A percentile compares a stretch with the other conserved stretches of the same genome.
Evolutionary conservation across 768 basidiomycete genomes (phyloP).

Genomic region (Butyriboletus loyo): DNA sequence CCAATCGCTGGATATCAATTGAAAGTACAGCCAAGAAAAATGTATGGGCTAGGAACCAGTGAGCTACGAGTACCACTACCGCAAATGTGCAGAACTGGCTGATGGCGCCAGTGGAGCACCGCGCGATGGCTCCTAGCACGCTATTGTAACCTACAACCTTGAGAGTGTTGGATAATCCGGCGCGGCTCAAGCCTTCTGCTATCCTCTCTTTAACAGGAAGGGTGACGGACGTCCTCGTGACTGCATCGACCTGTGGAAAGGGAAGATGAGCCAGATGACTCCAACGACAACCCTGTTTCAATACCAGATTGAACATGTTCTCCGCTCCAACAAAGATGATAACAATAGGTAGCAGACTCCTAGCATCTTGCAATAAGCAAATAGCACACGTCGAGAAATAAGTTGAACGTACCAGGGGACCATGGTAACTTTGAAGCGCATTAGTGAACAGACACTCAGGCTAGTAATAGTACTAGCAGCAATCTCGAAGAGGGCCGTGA

Average conservation of each 20-base stretch:
- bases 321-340: slow-evolving; percentile 95
- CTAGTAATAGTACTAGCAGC: slow-evolving; percentile 91
- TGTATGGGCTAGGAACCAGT: slow-evolving; percentile 96
- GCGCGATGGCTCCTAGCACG: slow-evolving; percentile 72
- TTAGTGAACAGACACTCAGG: slow-evolving; percentile 86
- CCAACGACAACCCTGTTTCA: slow-evolving; percentile 23
- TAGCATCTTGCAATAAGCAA: slow-evolving; percentile 27
- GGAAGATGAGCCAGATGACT: slow-evolving; percentile 23
- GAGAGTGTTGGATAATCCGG: slow-evolving; percentile 88
- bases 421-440: slow-evolving; percentile 86
- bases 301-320: slow-evolving; percentile 93
- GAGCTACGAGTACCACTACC: slow-evolving; percentile 89
- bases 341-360: slow-evolving; percentile 88
- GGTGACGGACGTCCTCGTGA: slow-evolving; percentile 80
- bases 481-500: slow-evolving; percentile 91
- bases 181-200: slow-evolving; percentile 82
- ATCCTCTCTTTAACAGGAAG: slow-evolving; percentile 90
- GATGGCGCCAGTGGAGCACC: slow-evolving; percentile 75
- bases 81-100: slow-evolving; percentile 93
- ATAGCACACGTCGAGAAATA: not conserved
- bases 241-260: slow-evolving; percentile 68
- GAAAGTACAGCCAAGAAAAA: slow-evolving; percentile 94
- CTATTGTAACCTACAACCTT: slow-evolving; percentile 86
- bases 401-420: slow-evolving; percentile 71
- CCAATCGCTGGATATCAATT: slow-evolving; percentile 92